Evolutionary conservation across 2,329 filamentous ascomycete genomes (phyloP).

Genomic region (Diaporthe humulicola): DNA sequence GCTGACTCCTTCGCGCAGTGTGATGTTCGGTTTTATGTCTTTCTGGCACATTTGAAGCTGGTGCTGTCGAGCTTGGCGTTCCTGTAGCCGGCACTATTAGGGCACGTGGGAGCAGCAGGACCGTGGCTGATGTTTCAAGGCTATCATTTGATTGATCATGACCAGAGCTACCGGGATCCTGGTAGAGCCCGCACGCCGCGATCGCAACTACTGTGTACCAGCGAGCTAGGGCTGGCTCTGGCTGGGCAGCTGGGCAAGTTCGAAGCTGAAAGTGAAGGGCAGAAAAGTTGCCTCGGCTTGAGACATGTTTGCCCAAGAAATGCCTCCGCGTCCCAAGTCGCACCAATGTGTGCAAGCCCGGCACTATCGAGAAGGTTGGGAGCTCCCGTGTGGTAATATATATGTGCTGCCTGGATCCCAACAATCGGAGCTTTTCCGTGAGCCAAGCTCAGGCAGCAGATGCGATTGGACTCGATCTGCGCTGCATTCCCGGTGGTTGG

Average conservation of each 20-base stretch:
- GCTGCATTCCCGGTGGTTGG: conserved; percentile 6
- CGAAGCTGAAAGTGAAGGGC: conserved; percentile 1
- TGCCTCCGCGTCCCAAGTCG: background rate
- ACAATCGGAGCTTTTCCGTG: conserved; percentile 19
- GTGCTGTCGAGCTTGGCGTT: background rate
- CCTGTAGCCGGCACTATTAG: background rate
- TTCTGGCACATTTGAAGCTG: background rate
- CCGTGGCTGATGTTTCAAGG: background rate
- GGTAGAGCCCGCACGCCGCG: background rate
- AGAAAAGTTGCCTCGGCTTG: conserved; percentile 11
- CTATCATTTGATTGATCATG: background rate
- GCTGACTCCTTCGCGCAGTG: background rate
- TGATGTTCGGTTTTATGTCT: background rate
- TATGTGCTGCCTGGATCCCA: background rate
- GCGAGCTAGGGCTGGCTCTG: background rate
- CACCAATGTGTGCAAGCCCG: conserved; percentile 1
- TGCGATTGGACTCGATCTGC: conserved; percentile 20
- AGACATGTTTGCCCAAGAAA: background rate
- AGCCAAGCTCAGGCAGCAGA: conserved; percentile 16
- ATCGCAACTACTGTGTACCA: background rate
- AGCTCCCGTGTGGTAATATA: background rate
- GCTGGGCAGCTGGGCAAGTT: conserved; percentile 10
- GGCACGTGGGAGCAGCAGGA: background rate
- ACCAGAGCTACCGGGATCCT: background rate
- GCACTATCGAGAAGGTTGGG: background rate